phyloP scores from a whole-genome alignment of 345 rosid species.

The Populus deltoides region DNA sequence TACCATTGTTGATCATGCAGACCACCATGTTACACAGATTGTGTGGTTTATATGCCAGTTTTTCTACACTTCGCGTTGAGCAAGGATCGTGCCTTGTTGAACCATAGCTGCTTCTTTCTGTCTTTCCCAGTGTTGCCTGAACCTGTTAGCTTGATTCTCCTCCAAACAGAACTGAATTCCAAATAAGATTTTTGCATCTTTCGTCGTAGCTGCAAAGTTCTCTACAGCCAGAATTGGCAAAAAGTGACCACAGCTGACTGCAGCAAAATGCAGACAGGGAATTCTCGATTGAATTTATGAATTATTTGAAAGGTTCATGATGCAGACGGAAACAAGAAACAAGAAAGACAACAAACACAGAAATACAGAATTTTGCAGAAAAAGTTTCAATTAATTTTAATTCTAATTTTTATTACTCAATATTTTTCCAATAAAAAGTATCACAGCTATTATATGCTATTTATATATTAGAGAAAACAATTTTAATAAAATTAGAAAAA shows the following conservation, averaged over 20 bases:
- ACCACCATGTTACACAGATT: background rate
- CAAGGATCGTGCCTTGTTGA: background rate
- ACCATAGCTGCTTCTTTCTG: background rate
- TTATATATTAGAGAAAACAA: too few species aligned
- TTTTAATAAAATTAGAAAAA: too few species aligned
- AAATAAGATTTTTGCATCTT: background rate
- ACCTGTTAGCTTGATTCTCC: background rate
- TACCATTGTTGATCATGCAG: too few species aligned
- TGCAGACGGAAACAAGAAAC: too few species aligned
- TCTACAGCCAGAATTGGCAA: background rate
- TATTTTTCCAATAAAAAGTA: too few species aligned
- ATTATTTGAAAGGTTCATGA: background rate
- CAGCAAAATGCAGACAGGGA: background rate
- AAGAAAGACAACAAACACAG: too few species aligned
- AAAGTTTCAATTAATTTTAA: too few species aligned
- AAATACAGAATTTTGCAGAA: too few species aligned
- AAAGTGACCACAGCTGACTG: background rate
- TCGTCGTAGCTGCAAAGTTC: background rate
- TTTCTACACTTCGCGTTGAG: background rate
- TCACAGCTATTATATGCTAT: too few species aligned
- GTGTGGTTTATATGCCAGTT: background rate
- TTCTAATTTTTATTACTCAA: too few species aligned
- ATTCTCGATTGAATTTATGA: background rate
- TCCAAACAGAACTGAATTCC: background rate
- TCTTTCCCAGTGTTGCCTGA: background rate